Conservation (phyloP, 2,329 filamentous ascomycete species). For the Botrytis elliptica region DNA sequence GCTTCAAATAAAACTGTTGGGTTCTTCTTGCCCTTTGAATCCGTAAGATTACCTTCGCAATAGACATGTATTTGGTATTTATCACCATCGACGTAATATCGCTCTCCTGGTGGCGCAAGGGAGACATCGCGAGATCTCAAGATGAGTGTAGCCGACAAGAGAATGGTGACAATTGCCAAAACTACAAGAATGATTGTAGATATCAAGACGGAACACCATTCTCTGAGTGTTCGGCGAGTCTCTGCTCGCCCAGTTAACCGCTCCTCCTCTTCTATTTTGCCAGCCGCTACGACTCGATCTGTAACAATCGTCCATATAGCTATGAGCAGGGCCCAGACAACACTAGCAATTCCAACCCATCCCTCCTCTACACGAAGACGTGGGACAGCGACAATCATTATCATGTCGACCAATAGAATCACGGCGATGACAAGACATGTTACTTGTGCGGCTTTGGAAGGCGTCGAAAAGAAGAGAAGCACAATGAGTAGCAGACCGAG, state of each 20-base stretch:
- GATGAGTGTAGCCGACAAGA: conserved; percentile 77
- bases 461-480: conserved; percentile 83
- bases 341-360: conserved; percentile 85
- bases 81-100: conserved; percentile 76
- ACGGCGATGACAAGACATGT: conserved; percentile 66
- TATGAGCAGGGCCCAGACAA: conserved; percentile 79
- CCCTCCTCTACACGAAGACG: conserved; percentile 79
- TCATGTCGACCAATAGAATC: conserved; percentile 70
- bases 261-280: conserved; percentile 90
- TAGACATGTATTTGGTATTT: conserved; percentile 87
- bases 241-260: conserved; percentile 86
- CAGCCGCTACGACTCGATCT: conserved; percentile 84
- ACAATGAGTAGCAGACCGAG: conserved; percentile 72
- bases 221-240: conserved; percentile 73
- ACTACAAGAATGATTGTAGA: conserved; percentile 70
- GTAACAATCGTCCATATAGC: conserved; percentile 75
- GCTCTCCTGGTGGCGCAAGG: conserved; percentile 68
- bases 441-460: conserved; percentile 75
- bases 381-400: conserved; percentile 74
- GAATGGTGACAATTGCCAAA: conserved; percentile 65
- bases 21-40: conserved; percentile 53
- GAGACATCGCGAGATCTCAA: conserved; percentile 78
- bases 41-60: conserved; percentile 72
- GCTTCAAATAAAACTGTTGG: conserved; percentile 86
- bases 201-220: conserved; percentile 79